Base-by-base conservation (phyloP, 2,329 filamentous ascomycete species). In the Aplosporella prunicola region DNA sequence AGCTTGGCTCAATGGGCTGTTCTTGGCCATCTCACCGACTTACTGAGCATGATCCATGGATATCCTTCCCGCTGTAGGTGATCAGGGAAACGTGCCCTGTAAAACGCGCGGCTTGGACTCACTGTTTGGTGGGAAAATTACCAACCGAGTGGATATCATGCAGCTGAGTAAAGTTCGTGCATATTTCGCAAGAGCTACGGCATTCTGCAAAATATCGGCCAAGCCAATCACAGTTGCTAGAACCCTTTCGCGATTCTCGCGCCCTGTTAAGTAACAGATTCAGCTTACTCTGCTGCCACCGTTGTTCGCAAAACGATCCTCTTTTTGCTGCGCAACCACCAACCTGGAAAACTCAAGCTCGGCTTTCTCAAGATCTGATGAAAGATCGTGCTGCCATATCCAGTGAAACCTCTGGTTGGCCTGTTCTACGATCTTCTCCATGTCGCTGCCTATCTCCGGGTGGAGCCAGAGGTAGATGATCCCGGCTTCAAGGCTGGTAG, bases 381-480 rank as follows among this genome's bases (percentile, higher is more conserved):
- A 34, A 7, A 61, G 47, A 29, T 63, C 51, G 18, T 57, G 45
- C 8, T 62, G 52, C 61, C 61, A 65, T 9, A 64, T 56, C 58
- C 58, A 64, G 9, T 45, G 39, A 54, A 60, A 57, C 25, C 58
- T 53, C 10, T 35, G 33, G 10, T 41, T 39, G 8, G 59, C 47
- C 31, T 54, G 51, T 16, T 46, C 17, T 41, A 53, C 50, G 15
- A 61, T 42, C 16, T 52, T 55, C 10, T 53, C 50, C n/a, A 56
- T 35, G 43, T 65, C 56, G 40, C 60, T 60, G 1, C 42, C 47
- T 9, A 34, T 3, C 10, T 26, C 32, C 14, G 45, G 42, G 2
- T 48, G 47, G 39, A 63, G 51, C 20, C 64, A 48, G 5, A 63
- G 58, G 49, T 61, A 64, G 20, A 63, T 35, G 51, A 49, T 47